phyloP scores from a whole-genome alignment of 2,329 filamentous ascomycete genomes.

The Aspergillus brasiliensis region DNA sequence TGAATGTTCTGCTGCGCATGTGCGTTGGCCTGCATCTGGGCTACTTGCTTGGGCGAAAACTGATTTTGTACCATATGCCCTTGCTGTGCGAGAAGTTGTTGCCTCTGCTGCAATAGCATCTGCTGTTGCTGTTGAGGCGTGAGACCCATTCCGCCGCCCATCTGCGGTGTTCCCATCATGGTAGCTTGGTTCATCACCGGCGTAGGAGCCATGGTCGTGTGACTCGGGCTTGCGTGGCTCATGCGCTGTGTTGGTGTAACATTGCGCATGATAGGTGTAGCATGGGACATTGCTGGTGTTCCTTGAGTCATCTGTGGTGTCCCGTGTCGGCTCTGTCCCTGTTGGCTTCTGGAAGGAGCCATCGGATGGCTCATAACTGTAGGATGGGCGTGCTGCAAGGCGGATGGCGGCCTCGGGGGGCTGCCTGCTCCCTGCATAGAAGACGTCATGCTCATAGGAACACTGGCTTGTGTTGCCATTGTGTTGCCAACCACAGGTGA shows the following conservation, averaged over 20 bases:
- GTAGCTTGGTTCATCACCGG: slow-evolving; percentile 47
- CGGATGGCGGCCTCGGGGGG: slow-evolving; percentile 48
- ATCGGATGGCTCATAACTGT: slow-evolving; percentile 49
- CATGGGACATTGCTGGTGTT: slow-evolving; percentile 49
- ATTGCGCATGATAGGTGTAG: slow-evolving; percentile 52
- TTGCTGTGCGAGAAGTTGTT: slow-evolving; percentile 43
- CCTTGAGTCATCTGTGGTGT: slow-evolving; percentile 52
- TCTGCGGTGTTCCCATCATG: slow-evolving; percentile 45
- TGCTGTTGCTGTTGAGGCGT: slow-evolving; percentile 46
- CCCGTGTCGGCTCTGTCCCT: slow-evolving; percentile 50
- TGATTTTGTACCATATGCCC: slow-evolving; percentile 37
- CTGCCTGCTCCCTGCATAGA: slow-evolving; percentile 51
- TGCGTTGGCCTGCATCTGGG: slow-evolving; percentile 46
- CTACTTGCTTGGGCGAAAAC: slow-evolving; percentile 45
- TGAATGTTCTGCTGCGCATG: slow-evolving; percentile 52
- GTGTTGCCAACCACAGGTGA: slow-evolving; percentile 47
- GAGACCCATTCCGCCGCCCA: slow-evolving; percentile 37
- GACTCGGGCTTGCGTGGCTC: slow-evolving; percentile 49
- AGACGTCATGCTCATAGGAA: slow-evolving; percentile 49
- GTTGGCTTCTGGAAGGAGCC: slow-evolving; percentile 48
- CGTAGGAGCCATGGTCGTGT: slow-evolving; percentile 45
- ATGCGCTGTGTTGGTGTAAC: slow-evolving; percentile 51
- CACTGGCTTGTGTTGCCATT: slow-evolving; percentile 41
- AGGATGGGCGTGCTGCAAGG: slow-evolving; percentile 51
- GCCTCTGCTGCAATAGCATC: slow-evolving; percentile 39